phyloP scores from a whole-genome alignment of 129 eudicot species.

The Ambrosia trifida region DNA sequence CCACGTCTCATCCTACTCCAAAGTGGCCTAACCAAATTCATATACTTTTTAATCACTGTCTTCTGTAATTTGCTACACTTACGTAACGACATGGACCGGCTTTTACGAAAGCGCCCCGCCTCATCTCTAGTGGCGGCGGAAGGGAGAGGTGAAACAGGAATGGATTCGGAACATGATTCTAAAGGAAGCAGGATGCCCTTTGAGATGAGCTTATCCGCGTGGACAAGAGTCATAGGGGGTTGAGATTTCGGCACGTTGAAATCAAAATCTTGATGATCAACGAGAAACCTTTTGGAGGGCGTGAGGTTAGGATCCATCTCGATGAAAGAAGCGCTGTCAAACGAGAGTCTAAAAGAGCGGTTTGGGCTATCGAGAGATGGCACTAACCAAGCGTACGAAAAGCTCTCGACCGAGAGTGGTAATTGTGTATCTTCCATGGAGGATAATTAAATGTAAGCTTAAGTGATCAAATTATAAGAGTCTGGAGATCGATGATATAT shows the following conservation, averaged over 20 bases:
- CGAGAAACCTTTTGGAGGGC: conserved; percentile 68
- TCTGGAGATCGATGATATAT: not conserved
- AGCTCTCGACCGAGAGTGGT: conserved; percentile 75
- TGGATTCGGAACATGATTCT: not conserved
- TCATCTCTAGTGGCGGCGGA: conserved; percentile 28
- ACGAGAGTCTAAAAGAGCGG: conserved; percentile 49
- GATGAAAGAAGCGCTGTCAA: conserved; percentile 71
- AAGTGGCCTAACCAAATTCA: conserved; percentile 50
- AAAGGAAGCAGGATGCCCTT: conserved; percentile 59
- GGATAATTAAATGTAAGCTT: not conserved
- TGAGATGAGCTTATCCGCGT: conserved; percentile 66
- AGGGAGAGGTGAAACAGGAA: conserved; percentile 22
- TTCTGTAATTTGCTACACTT: conserved; percentile 56
- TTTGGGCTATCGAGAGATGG: conserved; percentile 42
- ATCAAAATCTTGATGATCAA: conserved; percentile 46
- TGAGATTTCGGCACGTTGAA: conserved; percentile 55
- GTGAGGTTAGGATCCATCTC: conserved; percentile 89
- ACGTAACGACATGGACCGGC: conserved; percentile 53
- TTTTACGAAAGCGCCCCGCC: conserved; percentile 29
- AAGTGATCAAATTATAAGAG: conserved; percentile 5
- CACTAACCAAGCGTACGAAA: conserved; percentile 73
- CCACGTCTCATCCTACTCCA: conserved; percentile 41
- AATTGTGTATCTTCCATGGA: conserved; percentile 49
- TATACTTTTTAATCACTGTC: conserved; percentile 50
- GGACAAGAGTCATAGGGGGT: conserved; percentile 40